Evolutionary conservation across 2,329 filamentous ascomycete genomes (phyloP), one percentile per base, ranked within the genome.

Genomic region (Microsporum audouinii): DNA sequence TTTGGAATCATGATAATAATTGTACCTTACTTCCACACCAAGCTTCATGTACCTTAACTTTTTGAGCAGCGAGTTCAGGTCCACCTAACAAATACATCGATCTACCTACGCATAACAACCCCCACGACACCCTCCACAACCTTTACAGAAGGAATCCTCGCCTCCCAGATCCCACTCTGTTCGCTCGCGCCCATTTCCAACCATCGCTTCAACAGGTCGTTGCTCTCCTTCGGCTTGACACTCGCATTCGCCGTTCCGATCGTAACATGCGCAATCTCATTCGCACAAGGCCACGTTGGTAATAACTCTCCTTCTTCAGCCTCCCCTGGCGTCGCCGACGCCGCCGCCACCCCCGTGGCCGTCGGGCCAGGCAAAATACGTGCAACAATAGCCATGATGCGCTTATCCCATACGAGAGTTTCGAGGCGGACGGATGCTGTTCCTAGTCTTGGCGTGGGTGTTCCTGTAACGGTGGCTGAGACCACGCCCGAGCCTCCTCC

Each of bases 211-310:
- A 99, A 73, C 69, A 99, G 68, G 62, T 89, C 86, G 70, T 99
- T 99, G 76, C 91, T 95, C 78, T 99, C 92, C 74, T 88, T 91
- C 0, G 94, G 92, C 77, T 96, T 97, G 68, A 97, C 84, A 5
- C 79, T 73, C 55, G 79, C 74, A 65, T 85, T 82, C 7, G 85
- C 83, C 0, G 94, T 99, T 23, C 94, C 94, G 5, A 97, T 80
- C 0, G 94, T 99, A 63, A 99, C 84, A 71, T 99, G 94, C 8
- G 91, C 85, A 36, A 95, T 80, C 12, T 80, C 75, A 70, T 99
- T 99, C 49, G 83, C 82, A 63, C 86, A 92, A 60, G 84, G 79
- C 84, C 86, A 89, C 47, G 47, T 53, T 53, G 47, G 23, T 31
- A 31, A 5, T 14, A 10, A 39, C 12, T 60, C 47, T 31, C 10